These are phyloP conservation scores for Thelonectria olida DNA, from an alignment of 2,329 filamentous ascomycete genomes.

Conservation along the genomic window DNA sequence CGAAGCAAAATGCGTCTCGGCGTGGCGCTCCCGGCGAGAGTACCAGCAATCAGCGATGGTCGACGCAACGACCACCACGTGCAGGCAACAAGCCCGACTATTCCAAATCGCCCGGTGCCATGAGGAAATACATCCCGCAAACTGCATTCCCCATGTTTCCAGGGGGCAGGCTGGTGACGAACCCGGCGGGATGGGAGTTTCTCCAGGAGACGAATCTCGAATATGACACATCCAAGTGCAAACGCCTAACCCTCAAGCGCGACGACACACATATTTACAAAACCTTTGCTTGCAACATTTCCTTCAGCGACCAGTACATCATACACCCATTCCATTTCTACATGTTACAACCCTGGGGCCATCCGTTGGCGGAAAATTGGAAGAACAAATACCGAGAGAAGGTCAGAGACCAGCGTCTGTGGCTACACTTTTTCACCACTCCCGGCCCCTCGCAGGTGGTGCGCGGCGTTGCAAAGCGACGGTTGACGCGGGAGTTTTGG, in stretches of 20 bases:
- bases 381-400: conserved; percentile 41
- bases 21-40: conserved; percentile 11
- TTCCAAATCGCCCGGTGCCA: not conserved
- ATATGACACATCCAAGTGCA: conserved; percentile 34
- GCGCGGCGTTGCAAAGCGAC: conserved; percentile 34
- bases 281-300: conserved; percentile 36
- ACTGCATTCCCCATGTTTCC: conserved; percentile 31
- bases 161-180: conserved; percentile 42
- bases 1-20: conserved; percentile 14
- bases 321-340: conserved; percentile 45
- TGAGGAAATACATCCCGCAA: conserved; percentile 28
- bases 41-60: not conserved
- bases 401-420: conserved; percentile 42
- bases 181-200: conserved; percentile 40
- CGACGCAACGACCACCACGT: too few relatives aligned
- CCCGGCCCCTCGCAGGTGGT: conserved; percentile 36
- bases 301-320: conserved; percentile 42
- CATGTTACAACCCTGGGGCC: conserved; percentile 45
- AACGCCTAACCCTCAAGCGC: conserved; percentile 18
- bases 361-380: conserved; percentile 42
- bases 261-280: conserved; percentile 21
- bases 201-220: conserved; percentile 38
- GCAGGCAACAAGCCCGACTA: too few relatives aligned
- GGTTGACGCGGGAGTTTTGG: conserved; percentile 41
- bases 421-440: conserved; percentile 39